phyloP scores from a whole-genome alignment of 106 monocot species.

The Dendrobium catenatum region DNA sequence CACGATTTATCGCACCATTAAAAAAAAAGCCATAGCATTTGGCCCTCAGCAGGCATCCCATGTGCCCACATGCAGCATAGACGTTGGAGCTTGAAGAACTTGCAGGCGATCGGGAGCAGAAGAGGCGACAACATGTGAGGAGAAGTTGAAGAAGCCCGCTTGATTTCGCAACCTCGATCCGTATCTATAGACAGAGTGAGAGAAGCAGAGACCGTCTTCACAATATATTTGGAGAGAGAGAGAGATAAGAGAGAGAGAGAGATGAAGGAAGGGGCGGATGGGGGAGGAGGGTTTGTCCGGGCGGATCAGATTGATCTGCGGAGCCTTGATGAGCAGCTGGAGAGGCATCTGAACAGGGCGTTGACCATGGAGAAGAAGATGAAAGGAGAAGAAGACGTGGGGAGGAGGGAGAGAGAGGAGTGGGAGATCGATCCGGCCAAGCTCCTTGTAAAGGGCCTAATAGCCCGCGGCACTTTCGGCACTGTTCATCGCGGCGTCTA shows the following conservation, averaged over 20 bases:
- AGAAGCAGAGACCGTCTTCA: not conserved
- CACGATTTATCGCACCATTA: too few relatives aligned
- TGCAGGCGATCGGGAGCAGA: not conserved
- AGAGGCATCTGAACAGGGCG: slow-evolving; percentile 26
- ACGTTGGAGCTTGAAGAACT: not conserved
- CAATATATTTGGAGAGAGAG: not conserved
- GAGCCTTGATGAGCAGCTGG: slow-evolving; percentile 46
- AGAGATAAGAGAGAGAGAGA: too few relatives aligned
- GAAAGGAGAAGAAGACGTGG: slow-evolving; percentile 9
- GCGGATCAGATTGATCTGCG: slow-evolving; percentile 56
- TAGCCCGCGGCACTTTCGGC: slow-evolving; percentile 84
- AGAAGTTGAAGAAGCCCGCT: not conserved
- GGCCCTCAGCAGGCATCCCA: not conserved
- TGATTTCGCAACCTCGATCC: not conserved
- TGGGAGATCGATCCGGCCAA: slow-evolving; percentile 88
- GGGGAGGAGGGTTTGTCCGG: slow-evolving; percentile 35
- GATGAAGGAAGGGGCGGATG: not conserved
- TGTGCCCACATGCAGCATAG: slow-evolving; percentile 3
- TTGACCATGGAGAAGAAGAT: slow-evolving; percentile 42
- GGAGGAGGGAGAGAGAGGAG: slow-evolving; percentile 42
- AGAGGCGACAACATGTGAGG: not conserved
- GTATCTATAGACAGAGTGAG: not conserved
- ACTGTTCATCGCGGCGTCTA: slow-evolving; percentile 88
- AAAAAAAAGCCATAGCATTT: too few relatives aligned
- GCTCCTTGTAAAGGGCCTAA: slow-evolving; percentile 63